Evolutionary conservation across 805 yeast species (phyloP), one percentile per base, ranked within the genome.

Genomic region (Alloascoidea hylecoeti): DNA sequence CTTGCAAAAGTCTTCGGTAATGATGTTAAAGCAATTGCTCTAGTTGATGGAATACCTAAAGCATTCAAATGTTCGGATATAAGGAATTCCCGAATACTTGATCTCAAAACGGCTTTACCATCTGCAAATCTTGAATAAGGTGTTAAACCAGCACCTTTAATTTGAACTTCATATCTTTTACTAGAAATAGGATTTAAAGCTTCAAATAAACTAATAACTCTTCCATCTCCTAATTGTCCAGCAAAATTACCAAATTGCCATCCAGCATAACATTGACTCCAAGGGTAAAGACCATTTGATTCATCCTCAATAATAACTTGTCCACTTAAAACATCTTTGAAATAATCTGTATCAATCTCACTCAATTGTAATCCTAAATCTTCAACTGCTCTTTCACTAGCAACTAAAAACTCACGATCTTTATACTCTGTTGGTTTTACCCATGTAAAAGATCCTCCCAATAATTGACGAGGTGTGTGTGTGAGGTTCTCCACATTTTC

Each of bases 231-330:
- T 43, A 89, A 61, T 55, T 92, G 98, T 2, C 97, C 97, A 0
- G 96, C 96, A 72, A 89, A 89, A 45, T 72, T 74, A 2, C 98
- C 97, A 62, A 92, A 89, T 52, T 89, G 98, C 67, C 79, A 85
- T 1, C 98, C 98, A 1, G 97, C 95, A 56, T 89, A 89, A 0
- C 89, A 83, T 55, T 81, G 88, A 9, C 96, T 73, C 56, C 81
- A 89, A 0, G 98, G 97, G 46, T 72, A 73, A 1, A 80, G 68
- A 4, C 42, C 43, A 3, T 36, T 41, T n/a, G 44, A 49, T 5
- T 50, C 50, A 19, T 65, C 63, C 14, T 60, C 60, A 28, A 56
- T 48, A 1, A 68, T 45, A n/a, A 57, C 48, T 32, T 71, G 61
- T 1, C 96, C 96, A 40, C 76, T 64, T 3, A 81, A 72, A 2